A percentile compares a stretch with the other conserved stretches of the same genome.
These are phyloP conservation scores for Trichosporon ovoides DNA, from an alignment of 1,284 basidiomycete species.

Conservation along the genomic window DNA sequence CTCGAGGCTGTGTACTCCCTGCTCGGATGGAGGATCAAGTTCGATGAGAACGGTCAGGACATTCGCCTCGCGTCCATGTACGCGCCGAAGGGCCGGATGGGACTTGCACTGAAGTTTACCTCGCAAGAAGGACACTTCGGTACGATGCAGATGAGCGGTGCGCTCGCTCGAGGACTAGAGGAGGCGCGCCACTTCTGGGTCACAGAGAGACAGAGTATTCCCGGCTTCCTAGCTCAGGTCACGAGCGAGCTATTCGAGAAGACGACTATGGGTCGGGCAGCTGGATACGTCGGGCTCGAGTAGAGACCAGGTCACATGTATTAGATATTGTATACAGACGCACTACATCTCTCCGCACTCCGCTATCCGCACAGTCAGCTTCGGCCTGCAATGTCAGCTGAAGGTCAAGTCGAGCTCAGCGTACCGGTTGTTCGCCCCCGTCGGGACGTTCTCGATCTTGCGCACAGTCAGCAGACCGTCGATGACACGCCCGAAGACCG, in stretches of 20 bases:
- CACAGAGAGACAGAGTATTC: slow-evolving; percentile 51
- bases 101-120: slow-evolving; percentile 50
- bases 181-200: slow-evolving; percentile 53
- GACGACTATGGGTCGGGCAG: slow-evolving; percentile 45
- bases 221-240: slow-evolving; percentile 53
- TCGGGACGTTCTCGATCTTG: slow-evolving; percentile 91
- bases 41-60: slow-evolving; percentile 53
- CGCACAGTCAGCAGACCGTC: slow-evolving; percentile 84
- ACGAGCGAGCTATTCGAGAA: slow-evolving; percentile 53
- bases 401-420: not conserved
- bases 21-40: slow-evolving; percentile 55
- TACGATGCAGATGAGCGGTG: slow-evolving; percentile 51
- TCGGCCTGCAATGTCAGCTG: slow-evolving; percentile 12
- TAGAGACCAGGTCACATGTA: slow-evolving; percentile 10
- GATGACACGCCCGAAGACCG: slow-evolving; percentile 84
- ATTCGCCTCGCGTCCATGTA: slow-evolving; percentile 55
- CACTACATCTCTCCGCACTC: slow-evolving; percentile 54
- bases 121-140: slow-evolving; percentile 52
- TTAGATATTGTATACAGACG: not conserved
- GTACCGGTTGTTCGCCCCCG: slow-evolving; percentile 55
- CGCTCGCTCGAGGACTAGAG: slow-evolving; percentile 47
- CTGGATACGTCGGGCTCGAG: slow-evolving; percentile 43
- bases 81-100: slow-evolving; percentile 52
- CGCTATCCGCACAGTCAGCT: slow-evolving; percentile 26
- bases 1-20: slow-evolving; percentile 54